These are phyloP conservation scores for Neonectria punicea DNA, from an alignment of 2,329 filamentous ascomycete species.

Conservation along the genomic window DNA sequence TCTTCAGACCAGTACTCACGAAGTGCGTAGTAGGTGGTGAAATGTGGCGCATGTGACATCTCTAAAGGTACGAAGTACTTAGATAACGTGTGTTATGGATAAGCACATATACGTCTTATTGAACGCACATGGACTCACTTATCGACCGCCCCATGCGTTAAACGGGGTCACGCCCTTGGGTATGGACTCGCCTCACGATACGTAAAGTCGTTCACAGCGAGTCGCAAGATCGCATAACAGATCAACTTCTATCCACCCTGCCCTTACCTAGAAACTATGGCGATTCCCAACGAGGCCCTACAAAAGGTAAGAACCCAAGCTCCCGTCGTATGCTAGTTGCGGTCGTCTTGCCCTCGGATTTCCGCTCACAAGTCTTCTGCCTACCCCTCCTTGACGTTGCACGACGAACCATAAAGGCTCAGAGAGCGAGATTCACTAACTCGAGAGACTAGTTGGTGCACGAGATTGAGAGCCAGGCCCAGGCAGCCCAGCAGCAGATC, in stretches of 20 bases:
- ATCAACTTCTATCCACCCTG: background rate
- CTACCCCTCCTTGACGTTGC: background rate
- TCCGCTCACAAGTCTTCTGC: background rate
- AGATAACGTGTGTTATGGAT: background rate
- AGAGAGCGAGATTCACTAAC: background rate
- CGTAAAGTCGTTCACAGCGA: background rate
- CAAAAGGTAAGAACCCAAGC: conserved; percentile 75
- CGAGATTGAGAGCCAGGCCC: conserved; percentile 92
- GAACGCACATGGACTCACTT: background rate
- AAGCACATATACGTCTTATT: background rate
- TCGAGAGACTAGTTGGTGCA: conserved; percentile 74
- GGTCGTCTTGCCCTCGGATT: background rate
- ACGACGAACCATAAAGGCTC: background rate
- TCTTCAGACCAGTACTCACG: background rate
- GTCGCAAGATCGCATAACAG: background rate
- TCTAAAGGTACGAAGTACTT: background rate
- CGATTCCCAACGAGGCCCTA: conserved; percentile 91
- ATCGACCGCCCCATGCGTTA: conserved; percentile 1
- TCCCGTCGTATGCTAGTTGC: background rate
- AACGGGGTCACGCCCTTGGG: background rate
- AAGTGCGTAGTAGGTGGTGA: background rate
- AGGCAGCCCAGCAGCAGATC: conserved; percentile 92
- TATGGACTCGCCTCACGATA: background rate
- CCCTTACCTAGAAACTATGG: conserved; percentile 69
- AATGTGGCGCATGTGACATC: background rate